A percentile compares a stretch with the other conserved stretches of the same genome.
phyloP scores from a whole-genome alignment of 1,139 yeast species.

The Saccharomyces uvarum region DNA sequence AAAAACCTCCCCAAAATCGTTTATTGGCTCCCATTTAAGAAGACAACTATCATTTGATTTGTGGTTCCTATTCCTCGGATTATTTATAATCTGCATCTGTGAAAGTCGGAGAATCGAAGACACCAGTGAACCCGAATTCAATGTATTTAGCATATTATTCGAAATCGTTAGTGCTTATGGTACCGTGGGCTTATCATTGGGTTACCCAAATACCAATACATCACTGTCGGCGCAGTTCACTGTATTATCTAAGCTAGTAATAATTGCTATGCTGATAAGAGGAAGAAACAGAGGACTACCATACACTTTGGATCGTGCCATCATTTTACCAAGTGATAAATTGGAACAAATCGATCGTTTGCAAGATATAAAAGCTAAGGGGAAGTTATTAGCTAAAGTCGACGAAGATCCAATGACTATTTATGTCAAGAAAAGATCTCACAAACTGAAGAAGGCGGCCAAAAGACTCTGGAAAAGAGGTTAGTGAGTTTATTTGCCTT shows the following conservation, averaged over 20 bases:
- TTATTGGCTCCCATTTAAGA: constrained; percentile 79
- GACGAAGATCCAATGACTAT: constrained; percentile 17
- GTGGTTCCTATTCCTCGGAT: constrained; percentile 84
- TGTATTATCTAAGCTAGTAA: constrained; percentile 67
- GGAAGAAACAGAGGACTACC: constrained; percentile 97
- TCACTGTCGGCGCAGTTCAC: constrained; percentile 73
- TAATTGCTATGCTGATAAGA: constrained; percentile 82
- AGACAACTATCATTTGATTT: constrained; percentile 86
- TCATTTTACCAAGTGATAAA: constrained; percentile 69
- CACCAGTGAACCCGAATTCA: constrained; percentile 42
- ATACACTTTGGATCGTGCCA: constrained; percentile 84
- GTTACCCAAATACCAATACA: constrained; percentile 58
- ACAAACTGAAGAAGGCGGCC: not conserved
- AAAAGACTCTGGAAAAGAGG: not conserved
- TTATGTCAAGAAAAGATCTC: constrained; percentile 11
- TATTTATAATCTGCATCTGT: constrained; percentile 76
- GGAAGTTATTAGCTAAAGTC: constrained; percentile 2
- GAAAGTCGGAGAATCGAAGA: constrained; percentile 58
- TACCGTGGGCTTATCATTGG: constrained; percentile 84
- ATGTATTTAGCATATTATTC: constrained; percentile 66
- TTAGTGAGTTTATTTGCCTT: not conserved
- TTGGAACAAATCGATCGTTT: constrained; percentile 58
- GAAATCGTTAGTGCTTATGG: constrained; percentile 94
- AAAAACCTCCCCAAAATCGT: constrained; percentile 38
- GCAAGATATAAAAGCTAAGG: constrained; percentile 40